Evolutionary conservation across 1,284 basidiomycete genomes (phyloP).

Genomic region (Sanghuangporus sanghuang): DNA sequence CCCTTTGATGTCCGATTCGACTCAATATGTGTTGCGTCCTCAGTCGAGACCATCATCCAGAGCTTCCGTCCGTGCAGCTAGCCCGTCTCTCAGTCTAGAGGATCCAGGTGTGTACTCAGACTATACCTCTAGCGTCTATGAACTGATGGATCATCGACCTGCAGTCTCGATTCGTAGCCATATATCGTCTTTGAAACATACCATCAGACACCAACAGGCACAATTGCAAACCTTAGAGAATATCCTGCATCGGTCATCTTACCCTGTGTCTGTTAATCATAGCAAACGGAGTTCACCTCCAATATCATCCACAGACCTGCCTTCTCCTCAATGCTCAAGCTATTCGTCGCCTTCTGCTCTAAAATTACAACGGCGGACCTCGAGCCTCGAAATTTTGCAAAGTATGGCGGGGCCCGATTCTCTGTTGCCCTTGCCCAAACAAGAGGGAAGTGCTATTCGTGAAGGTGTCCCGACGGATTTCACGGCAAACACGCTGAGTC

Average conservation of each 20-base stretch:
- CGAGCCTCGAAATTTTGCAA: slow-evolving; percentile 67
- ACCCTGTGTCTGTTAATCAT: slow-evolving; percentile 38
- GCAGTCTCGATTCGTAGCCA: slow-evolving; percentile 66
- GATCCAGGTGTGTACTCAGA: slow-evolving; percentile 47
- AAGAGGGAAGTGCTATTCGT: slow-evolving; percentile 44
- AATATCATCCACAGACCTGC: slow-evolving; percentile 29
- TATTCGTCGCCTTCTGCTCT: slow-evolving; percentile 25
- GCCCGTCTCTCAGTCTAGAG: slow-evolving; percentile 47
- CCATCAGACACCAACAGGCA: slow-evolving; percentile 71
- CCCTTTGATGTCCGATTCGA: slow-evolving; percentile 15
- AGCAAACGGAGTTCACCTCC: slow-evolving; percentile 37
- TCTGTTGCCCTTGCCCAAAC: slow-evolving; percentile 57
- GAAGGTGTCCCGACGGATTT: slow-evolving; percentile 69
- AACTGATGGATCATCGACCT: background rate
- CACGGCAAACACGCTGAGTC: slow-evolving; percentile 32
- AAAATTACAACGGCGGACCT: slow-evolving; percentile 47
- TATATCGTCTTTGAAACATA: slow-evolving; percentile 71
- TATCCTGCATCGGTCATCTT: slow-evolving; percentile 55
- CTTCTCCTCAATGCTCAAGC: slow-evolving; percentile 30
- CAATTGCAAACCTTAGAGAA: slow-evolving; percentile 64
- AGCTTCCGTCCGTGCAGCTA: slow-evolving; percentile 39
- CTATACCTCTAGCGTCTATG: background rate
- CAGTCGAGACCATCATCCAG: slow-evolving; percentile 57
- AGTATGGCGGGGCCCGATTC: slow-evolving; percentile 71
- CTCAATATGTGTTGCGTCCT: slow-evolving; percentile 27